Base-by-base conservation (phyloP, 441 rosid species). In the Manihot esculenta region DNA sequence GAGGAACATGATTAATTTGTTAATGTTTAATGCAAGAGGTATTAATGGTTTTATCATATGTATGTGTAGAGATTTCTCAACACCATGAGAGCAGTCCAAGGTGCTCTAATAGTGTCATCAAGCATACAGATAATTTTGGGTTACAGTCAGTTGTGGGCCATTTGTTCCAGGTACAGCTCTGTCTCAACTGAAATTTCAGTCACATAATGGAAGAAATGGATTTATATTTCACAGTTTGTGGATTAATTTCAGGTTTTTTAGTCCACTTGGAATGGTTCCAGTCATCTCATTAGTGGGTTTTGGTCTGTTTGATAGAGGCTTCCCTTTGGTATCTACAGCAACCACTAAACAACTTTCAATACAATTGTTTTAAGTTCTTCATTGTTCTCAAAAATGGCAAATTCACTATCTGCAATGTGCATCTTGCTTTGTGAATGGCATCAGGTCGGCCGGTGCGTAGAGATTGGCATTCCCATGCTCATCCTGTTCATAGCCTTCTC, bases 21-120 rank as follows among this genome's bases (percentile, higher is more conserved):
- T 42, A 8, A 49, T 60, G 53, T 26, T 58, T 57, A 60, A 44
- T 68, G 66, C 21, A 27, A 50, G 66, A 62, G 49, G 35, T 24
- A 61, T 48, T 68, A 47, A 74, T 64, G 49, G 30, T 64, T 65
- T 27, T 30, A 27, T 49, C 7, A 26, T 41, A 20, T 63, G 44
- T 35, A 15, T 64, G 45, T 70, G 62, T 69, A 96, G 99, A 91
- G 97, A 76, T 96, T 96, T 79, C 82, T 88, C 35, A 86, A 79
- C 74, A 96, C 99, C 64, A 96, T 93, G 97, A 90, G 96, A 82
- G 99, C 99, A 1, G 97, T 96, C 66, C 99, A 96, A 88, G 99
- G 98, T 58, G 99, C 99, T 56, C 70, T 96, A 30, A 96, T 96
- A 26, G 97, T 96, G 60, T 91, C 98, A 79, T 96, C 99, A 63